Percentiles rank a stretch among this genome's conserved stretches.
Conservation (phyloP, 208 protist species). For the Jaenimonas drosophilae region DNA sequence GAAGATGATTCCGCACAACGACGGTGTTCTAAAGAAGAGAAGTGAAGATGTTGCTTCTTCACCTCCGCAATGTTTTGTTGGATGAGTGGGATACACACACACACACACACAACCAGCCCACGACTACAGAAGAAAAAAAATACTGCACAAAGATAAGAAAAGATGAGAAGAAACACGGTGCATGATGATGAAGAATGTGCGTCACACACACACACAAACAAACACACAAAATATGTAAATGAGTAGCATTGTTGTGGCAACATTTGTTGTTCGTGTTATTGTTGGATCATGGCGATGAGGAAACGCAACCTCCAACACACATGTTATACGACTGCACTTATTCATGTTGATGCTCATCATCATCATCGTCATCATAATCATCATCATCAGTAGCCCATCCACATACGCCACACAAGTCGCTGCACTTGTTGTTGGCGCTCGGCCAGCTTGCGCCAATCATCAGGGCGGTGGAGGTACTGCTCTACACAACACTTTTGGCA, state of each 20-base stretch:
- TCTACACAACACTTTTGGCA: constrained; percentile 82
- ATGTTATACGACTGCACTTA: too few relatives aligned
- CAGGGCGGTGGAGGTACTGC: constrained; percentile 74
- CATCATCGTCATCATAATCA: too few relatives aligned
- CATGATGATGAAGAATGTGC: neutral
- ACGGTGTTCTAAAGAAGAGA: too few relatives aligned
- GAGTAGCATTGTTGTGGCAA: neutral
- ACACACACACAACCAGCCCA: neutral
- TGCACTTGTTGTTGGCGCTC: constrained; percentile 71
- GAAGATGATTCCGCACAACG: too few relatives aligned
- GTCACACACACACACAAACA: neutral
- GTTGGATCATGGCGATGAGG: neutral
- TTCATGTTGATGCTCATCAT: too few relatives aligned
- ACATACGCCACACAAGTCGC: constrained; percentile 53
- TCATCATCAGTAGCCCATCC: too few relatives aligned
- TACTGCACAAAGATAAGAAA: constrained; percentile 2
- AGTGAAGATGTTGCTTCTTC: too few relatives aligned
- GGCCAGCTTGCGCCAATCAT: constrained; percentile 76
- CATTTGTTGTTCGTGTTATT: neutral
- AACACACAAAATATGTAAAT: neutral
- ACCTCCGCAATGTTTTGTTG: too few relatives aligned
- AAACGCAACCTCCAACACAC: too few relatives aligned
- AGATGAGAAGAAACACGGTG: constrained; percentile 3
- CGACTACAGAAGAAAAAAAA: constrained; percentile 1
- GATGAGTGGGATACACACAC: neutral